Base-by-base conservation (phyloP, 1,284 basidiomycete genomes). In the Peniophora sp. region DNA sequence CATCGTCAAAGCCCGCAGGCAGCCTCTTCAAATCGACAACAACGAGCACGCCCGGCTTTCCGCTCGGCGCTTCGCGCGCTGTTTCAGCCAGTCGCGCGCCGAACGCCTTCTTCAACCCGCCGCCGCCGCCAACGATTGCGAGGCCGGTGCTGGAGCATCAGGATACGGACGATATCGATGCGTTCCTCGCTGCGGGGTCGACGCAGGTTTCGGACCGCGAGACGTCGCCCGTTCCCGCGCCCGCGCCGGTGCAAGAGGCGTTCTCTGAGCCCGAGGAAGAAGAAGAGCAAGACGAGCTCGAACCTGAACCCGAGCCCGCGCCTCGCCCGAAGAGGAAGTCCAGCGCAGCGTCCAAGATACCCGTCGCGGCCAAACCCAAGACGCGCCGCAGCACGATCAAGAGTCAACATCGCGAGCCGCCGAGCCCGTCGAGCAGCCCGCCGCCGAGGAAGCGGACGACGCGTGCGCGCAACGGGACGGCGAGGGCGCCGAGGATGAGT, bases 21-120 rank as follows among this genome's bases (percentile, higher is more conserved):
- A 49, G 48, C 27, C n/a, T n/a, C n/a, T n/a, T n/a, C n/a, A n/a
- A n/a, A n/a, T n/a, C n/a, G n/a, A n/a, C n/a, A n/a, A n/a, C n/a
- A n/a, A n/a, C n/a, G n/a, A n/a, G n/a, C 0, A 15, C 48, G 36
- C 44, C 47, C 15, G 57, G 62, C 37, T 51, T 60, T 43, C 57
- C 54, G 44, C 57, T 60, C 56, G 56, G 60, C 24, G 53, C 54
- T 11, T 56, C 53, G 24, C 47, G 50, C 20, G 57, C 56, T 2
- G 54, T 22, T n/a, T 32, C 27, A 5, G 27, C 27, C 6, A 32
- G 27, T 32, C 27, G 27, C 18, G 51, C n/a, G 53, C 53, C 22
- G 52, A 53, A 5, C 52, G 55, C 24, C 53, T 55, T 51, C 42
- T 51, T n/a, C 27, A 47, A 24, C 44, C 50, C 9, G 48, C 48